Evolutionary conservation across 2,329 filamentous ascomycete species (phyloP).

Genomic region (Beauveria asiatica): DNA sequence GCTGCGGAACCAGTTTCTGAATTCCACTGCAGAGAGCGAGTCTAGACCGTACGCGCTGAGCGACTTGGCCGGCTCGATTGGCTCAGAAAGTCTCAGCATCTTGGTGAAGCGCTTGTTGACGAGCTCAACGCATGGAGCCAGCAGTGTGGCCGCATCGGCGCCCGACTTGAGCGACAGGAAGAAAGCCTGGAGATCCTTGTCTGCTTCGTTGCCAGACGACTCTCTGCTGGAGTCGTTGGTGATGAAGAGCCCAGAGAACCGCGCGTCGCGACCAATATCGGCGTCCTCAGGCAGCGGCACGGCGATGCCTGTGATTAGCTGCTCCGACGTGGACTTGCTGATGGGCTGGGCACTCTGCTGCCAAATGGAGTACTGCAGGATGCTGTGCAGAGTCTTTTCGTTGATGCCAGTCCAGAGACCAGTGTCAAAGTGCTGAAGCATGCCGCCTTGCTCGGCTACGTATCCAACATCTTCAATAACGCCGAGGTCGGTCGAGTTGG

Average conservation of each 20-base stretch:
- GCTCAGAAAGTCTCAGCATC: slow-evolving; percentile 18
- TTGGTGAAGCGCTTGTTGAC: slow-evolving; percentile 17
- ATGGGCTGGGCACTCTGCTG: slow-evolving; percentile 18
- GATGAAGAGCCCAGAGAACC: slow-evolving; percentile 17
- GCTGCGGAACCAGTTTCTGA: slow-evolving; percentile 19
- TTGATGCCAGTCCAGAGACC: slow-evolving; percentile 18
- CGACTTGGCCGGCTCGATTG: slow-evolving; percentile 18
- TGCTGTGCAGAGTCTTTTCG: slow-evolving; percentile 20
- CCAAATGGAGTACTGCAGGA: slow-evolving; percentile 20
- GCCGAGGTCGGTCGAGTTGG: slow-evolving; percentile 26
- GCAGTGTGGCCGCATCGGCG: slow-evolving; percentile 6
- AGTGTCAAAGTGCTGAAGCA: slow-evolving; percentile 7
- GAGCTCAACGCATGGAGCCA: slow-evolving; percentile 16
- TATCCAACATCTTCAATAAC: slow-evolving; percentile 29
- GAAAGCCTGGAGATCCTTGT: slow-evolving; percentile 13
- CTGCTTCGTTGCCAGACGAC: background rate
- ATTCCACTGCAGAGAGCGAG: slow-evolving; percentile 22
- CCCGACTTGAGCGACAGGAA: slow-evolving; percentile 10
- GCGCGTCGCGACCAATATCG: slow-evolving; percentile 17
- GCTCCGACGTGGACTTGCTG: slow-evolving; percentile 13
- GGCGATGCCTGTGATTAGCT: slow-evolving; percentile 19
- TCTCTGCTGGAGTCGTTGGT: background rate
- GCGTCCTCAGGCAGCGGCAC: slow-evolving; percentile 19
- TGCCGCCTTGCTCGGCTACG: slow-evolving; percentile 14
- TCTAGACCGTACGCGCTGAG: slow-evolving; percentile 22